Percentiles rank a stretch among this genome's conserved stretches.
phyloP scores from a whole-genome alignment of 352 stramenopile genomes.

The Pythium guiyangense region DNA sequence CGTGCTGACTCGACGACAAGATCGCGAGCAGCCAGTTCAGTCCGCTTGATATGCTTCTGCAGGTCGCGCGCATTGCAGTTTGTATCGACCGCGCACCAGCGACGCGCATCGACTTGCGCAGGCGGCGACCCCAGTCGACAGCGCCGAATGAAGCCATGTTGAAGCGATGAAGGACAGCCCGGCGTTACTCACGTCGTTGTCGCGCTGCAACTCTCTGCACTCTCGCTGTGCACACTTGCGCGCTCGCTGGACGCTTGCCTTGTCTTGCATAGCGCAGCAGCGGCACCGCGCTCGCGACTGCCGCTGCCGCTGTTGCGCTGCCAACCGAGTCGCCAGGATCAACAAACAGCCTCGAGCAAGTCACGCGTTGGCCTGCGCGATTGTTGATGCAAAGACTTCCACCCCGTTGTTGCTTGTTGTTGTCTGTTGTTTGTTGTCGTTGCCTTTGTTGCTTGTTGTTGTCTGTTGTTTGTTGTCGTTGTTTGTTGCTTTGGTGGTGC shows the following conservation, averaged over 20 bases:
- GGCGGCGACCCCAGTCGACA: background rate
- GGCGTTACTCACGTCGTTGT: background rate
- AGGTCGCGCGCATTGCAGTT: background rate
- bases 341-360: background rate
- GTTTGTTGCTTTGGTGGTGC: too few species aligned
- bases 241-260: too few species aligned
- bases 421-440: too few species aligned
- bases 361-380: background rate
- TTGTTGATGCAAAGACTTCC: too few species aligned
- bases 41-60: background rate
- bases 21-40: conserved; percentile 5
- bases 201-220: background rate
- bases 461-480: too few species aligned
- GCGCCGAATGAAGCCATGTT: background rate
- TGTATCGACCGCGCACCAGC: background rate
- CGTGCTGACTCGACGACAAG: conserved; percentile 5
- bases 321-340: background rate
- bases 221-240: background rate
- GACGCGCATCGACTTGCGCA: background rate
- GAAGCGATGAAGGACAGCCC: background rate
- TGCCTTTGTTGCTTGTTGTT: too few species aligned
- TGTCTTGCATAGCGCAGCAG: too few species aligned
- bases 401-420: too few species aligned
- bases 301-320: too few species aligned
- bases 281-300: too few species aligned